Evolutionary conservation across 306 rosid species (phyloP), one percentile per base, ranked within the genome.

Genomic region (Corylus americana): DNA sequence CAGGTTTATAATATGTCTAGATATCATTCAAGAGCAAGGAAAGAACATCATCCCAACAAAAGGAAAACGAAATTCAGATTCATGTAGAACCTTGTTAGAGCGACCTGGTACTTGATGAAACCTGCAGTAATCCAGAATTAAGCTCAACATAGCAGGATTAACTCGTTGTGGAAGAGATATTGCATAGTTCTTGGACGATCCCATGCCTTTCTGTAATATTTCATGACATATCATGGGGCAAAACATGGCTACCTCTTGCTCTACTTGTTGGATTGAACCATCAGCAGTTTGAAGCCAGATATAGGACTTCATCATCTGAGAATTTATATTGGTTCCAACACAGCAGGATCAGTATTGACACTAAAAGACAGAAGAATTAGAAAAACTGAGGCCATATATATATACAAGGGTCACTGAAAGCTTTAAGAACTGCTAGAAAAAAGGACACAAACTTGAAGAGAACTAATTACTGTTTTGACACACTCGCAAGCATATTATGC

Each of bases 201-300:
- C 97, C 90, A 83, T 81, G 84, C 96, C 91, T 63, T 92, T 89
- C 76, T 92, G 95, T 55, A 89, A 81, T 86, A 92, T 80, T 87
- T 94, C 97, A 42, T 87, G 88, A 78, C 97, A 90, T 78, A 94
- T 90, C 87, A 90, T 81, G 7, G 98, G 98, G 74, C 93, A 94
- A 92, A 90, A 90, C 94, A 92, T 92, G 11, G 96, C 97, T 79
- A 90, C 93, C 86, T 92, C 97, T 86, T 94, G 94, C 87, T 94
- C 97, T 77, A 94, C 97, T 94, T 94, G 90, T 86, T 94, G 98
- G 79, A 92, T 94, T 72, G 97, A 94, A 82, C 94, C 98, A 53
- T 92, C 97, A 12, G 92, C 88, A 50, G 97, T 94, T 74, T 90
- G 96, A 85, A 94, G 89, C 97, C 98, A 94, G 70, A 94, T 86